Percentiles rank a stretch among this genome's conserved stretches.
These are phyloP conservation scores for Hypoxylon sp. DNA, from an alignment of 2,329 filamentous ascomycete species.

Conservation along the genomic window DNA sequence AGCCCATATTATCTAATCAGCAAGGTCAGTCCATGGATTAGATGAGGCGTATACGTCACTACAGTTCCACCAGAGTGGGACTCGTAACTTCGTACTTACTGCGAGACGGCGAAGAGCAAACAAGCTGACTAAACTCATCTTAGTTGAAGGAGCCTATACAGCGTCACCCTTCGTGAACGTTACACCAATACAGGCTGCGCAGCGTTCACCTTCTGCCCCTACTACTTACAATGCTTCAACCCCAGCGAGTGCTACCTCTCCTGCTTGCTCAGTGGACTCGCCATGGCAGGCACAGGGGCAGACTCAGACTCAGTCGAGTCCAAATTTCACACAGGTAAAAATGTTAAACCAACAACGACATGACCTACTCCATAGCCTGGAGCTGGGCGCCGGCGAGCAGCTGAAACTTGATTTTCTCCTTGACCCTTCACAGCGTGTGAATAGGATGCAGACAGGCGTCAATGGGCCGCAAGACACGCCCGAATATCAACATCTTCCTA, in stretches of 20 bases:
- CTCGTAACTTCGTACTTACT: constrained; percentile 12
- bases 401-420: constrained; percentile 82
- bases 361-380: constrained; percentile 68
- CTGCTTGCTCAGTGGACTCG: constrained; percentile 52
- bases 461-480: constrained; percentile 64
- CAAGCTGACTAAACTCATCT: constrained; percentile 35
- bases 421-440: constrained; percentile 69
- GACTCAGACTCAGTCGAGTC: constrained; percentile 46
- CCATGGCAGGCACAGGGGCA: constrained; percentile 51
- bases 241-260: constrained; percentile 58
- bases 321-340: constrained; percentile 51
- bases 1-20: constrained; percentile 66
- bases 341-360: constrained; percentile 64
- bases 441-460: constrained; percentile 65
- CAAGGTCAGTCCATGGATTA: constrained; percentile 46
- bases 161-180: constrained; percentile 50
- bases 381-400: constrained; percentile 73
- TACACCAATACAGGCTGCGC: constrained; percentile 44
- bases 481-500: constrained; percentile 62
- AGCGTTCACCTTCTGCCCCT: constrained; percentile 50
- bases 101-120: neutral
- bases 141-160: constrained; percentile 52
- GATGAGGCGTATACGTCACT: constrained; percentile 5
- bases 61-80: neutral
- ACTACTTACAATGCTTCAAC: constrained; percentile 57